These are phyloP conservation scores for Rhodotorula diobovata DNA, from an alignment of 768 basidiomycete genomes.

Conservation along the genomic window DNA sequence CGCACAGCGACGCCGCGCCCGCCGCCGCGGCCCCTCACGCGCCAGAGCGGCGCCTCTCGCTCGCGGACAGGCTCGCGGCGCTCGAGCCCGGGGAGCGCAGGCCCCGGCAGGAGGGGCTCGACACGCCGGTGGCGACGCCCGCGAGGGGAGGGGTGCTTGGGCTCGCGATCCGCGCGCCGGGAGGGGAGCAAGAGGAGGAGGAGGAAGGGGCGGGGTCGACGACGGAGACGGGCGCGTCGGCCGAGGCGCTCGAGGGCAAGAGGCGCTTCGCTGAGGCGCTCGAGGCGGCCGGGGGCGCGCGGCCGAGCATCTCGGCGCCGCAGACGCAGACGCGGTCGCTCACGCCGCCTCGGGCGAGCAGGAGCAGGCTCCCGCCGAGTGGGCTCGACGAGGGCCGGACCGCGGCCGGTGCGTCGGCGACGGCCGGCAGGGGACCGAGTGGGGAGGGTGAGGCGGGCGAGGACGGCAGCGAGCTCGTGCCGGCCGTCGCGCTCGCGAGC, in stretches of 20 bases:
- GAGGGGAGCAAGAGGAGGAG: neutral
- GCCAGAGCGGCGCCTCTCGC: neutral
- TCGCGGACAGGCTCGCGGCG: neutral
- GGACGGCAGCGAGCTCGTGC: too few species aligned
- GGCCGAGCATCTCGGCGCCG: neutral
- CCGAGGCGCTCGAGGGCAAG: neutral
- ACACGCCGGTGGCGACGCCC: neutral
- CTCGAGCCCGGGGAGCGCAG: neutral
- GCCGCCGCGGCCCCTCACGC: too few species aligned
- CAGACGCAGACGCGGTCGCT: too few species aligned
- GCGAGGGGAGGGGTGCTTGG: too few species aligned
- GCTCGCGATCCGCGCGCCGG: too few species aligned
- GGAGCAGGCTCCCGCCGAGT: neutral
- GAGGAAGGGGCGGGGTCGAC: neutral
- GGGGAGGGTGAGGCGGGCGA: neutral
- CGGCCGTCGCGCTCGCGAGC: too few species aligned
- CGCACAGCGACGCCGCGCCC: neutral
- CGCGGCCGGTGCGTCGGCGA: neutral
- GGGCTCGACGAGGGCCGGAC: neutral
- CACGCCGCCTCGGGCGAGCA: neutral
- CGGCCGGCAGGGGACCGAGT: neutral
- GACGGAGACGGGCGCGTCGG: neutral
- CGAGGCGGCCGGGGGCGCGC: neutral
- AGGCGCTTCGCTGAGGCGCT: neutral
- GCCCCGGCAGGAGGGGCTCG: neutral